Percentiles rank a stretch among this genome's conserved stretches.
Conservation (phyloP, 75 land plant genomes). For the Selaginella tamariscina region DNA sequence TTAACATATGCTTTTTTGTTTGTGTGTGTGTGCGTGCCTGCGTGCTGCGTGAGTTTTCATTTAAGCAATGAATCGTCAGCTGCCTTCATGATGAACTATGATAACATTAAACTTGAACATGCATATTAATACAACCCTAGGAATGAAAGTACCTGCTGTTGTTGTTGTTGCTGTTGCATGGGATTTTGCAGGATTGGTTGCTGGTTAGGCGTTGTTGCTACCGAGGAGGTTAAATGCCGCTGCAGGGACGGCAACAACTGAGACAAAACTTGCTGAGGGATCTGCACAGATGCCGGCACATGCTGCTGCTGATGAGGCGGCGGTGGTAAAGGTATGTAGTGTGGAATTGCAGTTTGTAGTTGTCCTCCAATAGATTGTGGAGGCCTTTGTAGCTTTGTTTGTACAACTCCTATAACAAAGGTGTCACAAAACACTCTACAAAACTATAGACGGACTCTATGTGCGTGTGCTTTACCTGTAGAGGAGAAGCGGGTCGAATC, state of each 20-base stretch:
- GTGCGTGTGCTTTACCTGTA: too few relatives aligned
- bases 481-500: too few relatives aligned
- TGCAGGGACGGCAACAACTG: conserved; percentile 32
- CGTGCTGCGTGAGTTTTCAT: too few relatives aligned
- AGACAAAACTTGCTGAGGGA: not conserved
- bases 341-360: conserved; percentile 39
- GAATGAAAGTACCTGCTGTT: conserved; percentile 9
- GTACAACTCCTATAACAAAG: too few relatives aligned
- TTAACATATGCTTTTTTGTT: too few relatives aligned
- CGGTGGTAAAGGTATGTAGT: not conserved
- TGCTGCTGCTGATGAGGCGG: too few relatives aligned
- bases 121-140: conserved; percentile 13
- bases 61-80: conserved; percentile 11
- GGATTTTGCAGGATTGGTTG: conserved; percentile 36
- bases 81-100: not conserved
- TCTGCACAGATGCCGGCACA: conserved; percentile 8
- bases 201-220: conserved; percentile 26
- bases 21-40: too few relatives aligned
- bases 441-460: too few relatives aligned
- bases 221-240: conserved; percentile 49
- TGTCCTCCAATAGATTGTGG: too few relatives aligned
- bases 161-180: conserved; percentile 14
- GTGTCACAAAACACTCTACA: too few relatives aligned
- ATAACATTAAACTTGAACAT: not conserved
- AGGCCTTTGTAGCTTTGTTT: too few relatives aligned